phyloP scores from a whole-genome alignment of 2,329 filamentous ascomycete species.

The Aspergillus vadensis region DNA sequence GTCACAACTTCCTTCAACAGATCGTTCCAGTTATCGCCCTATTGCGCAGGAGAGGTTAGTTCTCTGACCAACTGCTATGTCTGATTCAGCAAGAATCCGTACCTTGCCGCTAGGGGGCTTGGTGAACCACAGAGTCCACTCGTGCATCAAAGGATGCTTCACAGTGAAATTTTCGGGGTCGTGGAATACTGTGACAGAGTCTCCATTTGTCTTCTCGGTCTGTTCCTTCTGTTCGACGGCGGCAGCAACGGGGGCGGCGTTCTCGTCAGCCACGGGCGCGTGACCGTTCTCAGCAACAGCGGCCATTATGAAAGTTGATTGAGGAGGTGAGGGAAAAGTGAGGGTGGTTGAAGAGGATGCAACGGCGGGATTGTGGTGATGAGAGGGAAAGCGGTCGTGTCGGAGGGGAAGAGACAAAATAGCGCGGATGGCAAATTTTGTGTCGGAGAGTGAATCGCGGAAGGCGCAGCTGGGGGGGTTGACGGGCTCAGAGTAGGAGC shows the following conservation, averaged over 20 bases:
- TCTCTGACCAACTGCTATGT: neutral
- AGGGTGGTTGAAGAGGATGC: constrained; percentile 14
- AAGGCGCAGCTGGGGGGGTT: constrained; percentile 30
- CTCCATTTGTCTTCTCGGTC: constrained; percentile 43
- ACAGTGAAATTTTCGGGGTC: constrained; percentile 99
- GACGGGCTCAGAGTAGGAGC: constrained; percentile 16
- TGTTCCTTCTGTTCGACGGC: constrained; percentile 48
- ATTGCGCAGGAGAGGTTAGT: constrained; percentile 15
- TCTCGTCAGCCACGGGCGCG: constrained; percentile 52
- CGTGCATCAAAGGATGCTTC: constrained; percentile 96
- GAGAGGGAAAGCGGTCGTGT: constrained; percentile 13
- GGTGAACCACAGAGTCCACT: constrained; percentile 99
- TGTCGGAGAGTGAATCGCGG: constrained; percentile 16
- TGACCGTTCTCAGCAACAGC: constrained; percentile 41
- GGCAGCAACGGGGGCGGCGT: constrained; percentile 54
- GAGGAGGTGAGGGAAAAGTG: constrained; percentile 1
- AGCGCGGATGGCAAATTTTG: constrained; percentile 28
- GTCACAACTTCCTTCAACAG: constrained; percentile 97
- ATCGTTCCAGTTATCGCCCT: constrained; percentile 99
- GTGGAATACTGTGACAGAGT: constrained; percentile 92
- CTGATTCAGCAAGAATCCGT: constrained; percentile 29
- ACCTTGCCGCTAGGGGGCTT: constrained; percentile 97
- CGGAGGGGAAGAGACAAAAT: constrained; percentile 18
- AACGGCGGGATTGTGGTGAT: constrained; percentile 13
- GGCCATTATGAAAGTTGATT: constrained; percentile 36